These are phyloP conservation scores for Erysimum pusillum DNA, from an alignment of 441 rosid genomes.

Conservation along the genomic window DNA sequence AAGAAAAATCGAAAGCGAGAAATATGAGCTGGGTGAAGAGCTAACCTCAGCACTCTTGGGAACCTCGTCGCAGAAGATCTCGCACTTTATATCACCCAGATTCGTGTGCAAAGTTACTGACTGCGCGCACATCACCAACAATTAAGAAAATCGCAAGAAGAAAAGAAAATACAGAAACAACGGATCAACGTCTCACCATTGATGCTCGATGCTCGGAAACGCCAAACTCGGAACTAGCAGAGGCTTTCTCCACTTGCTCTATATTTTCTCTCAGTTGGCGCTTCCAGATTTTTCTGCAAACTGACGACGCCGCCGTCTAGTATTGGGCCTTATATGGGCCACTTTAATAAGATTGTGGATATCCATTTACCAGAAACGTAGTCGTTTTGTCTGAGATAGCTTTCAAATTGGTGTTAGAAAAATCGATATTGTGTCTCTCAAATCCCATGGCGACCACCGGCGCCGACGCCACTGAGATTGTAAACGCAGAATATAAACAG, in stretches of 20 bases:
- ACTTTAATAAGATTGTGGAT: background rate
- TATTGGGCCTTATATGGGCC: conserved; percentile 37
- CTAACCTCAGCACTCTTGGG: conserved; percentile 90
- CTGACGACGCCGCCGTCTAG: background rate
- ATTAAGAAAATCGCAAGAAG: no score
- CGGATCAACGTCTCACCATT: conserved; percentile 38
- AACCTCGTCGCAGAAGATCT: conserved; percentile 94
- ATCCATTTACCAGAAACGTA: background rate
- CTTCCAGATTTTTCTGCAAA: conserved; percentile 21
- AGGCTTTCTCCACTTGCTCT: background rate
- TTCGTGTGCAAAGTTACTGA: conserved; percentile 95
- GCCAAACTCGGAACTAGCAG: conserved; percentile 1
- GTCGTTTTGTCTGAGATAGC: background rate
- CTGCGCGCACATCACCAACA: conserved; percentile 42
- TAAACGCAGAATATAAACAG: conserved; percentile 50
- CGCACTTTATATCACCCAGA: conserved; percentile 98
- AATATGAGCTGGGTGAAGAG: background rate
- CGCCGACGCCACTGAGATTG: conserved; percentile 11
- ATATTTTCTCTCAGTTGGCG: background rate
- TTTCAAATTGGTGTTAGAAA: background rate
- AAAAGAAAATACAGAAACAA: background rate
- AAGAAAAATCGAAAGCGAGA: background rate
- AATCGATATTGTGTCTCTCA: conserved; percentile 2
- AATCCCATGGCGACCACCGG: conserved; percentile 50
- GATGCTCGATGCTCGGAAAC: conserved; percentile 22